Evolutionary conservation across 2,329 filamentous ascomycete species (phyloP), one percentile per base, ranked within the genome.

Genomic region (Pseudogymnoascus sp.): DNA sequence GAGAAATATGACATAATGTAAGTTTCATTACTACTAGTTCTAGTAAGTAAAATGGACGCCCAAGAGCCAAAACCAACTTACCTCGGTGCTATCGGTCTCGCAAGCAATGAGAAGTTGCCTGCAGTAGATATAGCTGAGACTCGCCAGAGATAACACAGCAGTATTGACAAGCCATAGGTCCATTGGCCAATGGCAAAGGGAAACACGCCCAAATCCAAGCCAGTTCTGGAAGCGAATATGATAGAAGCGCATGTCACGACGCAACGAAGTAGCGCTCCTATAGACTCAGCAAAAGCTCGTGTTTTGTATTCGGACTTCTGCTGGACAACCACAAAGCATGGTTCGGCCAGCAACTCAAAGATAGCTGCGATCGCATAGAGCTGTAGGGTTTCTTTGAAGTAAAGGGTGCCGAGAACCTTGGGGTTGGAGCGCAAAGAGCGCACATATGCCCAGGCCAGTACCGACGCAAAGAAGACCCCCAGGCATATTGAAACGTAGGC

Each of bases 101-200:
- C 79, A 0, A 90, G 73, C 7, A 97, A 78, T 2, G 89, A 90
- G 72, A 96, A 96, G 0, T 80, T 79, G 21, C 83, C 80, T 0
- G 72, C 64, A 1, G 72, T 76, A 0, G 88, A 81, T 5, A 89
- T 76, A 0, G 77, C 71, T 58, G 77, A 74, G n/a, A 87, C 84
- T 9, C 83, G 81, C 71, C 81, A 76, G 5, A 80, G 73, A 70
- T 97, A 99, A 21, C 93, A 84, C 4, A 79, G 71, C 1, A 93
- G 76, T 13, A 97, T 76, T 0, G 83, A 78, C 5, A 80, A 36
- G 0, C 90, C 88, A 74, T 96, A 97, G 8, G 81, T 82, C 33
- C 93, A 74, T 74, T 97, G 92, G 9, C 94, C 95, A 11, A 92
- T 75, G 0, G 93, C 94, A 74, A 97, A 97, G 0, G 94, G 92